Conservation (phyloP, 1,284 basidiomycete species). For the Boletus semigastroideus region DNA sequence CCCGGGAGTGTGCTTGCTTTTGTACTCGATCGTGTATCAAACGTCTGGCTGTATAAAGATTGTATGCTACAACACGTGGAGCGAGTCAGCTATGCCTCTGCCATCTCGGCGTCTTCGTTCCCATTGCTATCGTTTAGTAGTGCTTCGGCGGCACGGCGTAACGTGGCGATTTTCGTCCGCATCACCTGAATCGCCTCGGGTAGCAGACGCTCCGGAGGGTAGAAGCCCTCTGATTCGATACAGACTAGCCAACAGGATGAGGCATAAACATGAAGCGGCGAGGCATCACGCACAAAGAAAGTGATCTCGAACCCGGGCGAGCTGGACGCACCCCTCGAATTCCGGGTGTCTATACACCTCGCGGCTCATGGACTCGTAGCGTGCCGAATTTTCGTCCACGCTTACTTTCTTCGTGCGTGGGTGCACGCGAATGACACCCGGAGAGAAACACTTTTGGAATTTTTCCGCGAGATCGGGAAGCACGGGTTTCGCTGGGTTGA, state of each 20-base stretch:
- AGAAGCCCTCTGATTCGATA: conserved; percentile 89
- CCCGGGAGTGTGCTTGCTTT: neutral
- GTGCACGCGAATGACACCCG: conserved; percentile 83
- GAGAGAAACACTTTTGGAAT: conserved; percentile 87
- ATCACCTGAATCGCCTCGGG: conserved; percentile 84
- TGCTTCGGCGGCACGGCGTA: conserved; percentile 59
- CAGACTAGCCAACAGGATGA: conserved; percentile 55
- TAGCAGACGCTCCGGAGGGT: conserved; percentile 82
- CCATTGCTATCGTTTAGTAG: conserved; percentile 39
- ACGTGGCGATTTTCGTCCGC: conserved; percentile 71
- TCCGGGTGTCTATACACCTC: conserved; percentile 93
- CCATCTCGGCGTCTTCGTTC: conserved; percentile 44
- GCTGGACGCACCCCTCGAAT: conserved; percentile 82
- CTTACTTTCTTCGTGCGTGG: conserved; percentile 54
- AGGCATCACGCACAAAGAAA: conserved; percentile 76
- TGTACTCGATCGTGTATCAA: neutral
- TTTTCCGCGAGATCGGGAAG: conserved; percentile 67
- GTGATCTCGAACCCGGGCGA: conserved; percentile 88
- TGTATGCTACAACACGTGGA: conserved; percentile 1
- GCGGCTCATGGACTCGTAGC: conserved; percentile 89
- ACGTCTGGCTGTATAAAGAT: conserved; percentile 6
- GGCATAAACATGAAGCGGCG: neutral
- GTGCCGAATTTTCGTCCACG: conserved; percentile 63
- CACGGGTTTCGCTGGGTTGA: conserved; percentile 63
- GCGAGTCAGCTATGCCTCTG: conserved; percentile 15